phyloP scores from a whole-genome alignment of 208 protist genomes.

The Perkinsela sp. region DNA sequence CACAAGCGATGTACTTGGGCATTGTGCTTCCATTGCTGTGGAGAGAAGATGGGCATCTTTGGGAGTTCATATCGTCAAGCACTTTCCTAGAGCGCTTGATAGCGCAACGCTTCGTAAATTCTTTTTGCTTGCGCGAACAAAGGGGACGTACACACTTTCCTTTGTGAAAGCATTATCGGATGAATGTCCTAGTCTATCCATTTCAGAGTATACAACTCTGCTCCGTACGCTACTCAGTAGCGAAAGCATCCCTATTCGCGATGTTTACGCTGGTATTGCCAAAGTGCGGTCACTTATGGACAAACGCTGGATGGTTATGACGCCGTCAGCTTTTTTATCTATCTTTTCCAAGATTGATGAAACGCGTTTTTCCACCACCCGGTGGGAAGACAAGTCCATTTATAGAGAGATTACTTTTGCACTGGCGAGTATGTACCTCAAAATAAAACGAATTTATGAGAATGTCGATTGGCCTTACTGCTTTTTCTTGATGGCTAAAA shows the following conservation, averaged over 20 bases:
- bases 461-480: not conserved
- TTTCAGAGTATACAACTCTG: not conserved
- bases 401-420: not conserved
- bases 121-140: no score
- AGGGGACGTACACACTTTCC: not conserved
- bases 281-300: not conserved
- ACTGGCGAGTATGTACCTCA: not conserved
- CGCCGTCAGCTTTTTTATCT: not conserved
- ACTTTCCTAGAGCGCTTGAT: no score
- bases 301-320: not conserved
- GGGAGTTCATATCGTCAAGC: no score
- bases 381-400: not conserved
- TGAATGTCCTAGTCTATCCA: not conserved
- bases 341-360: not conserved
- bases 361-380: not conserved
- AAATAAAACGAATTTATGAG: not conserved
- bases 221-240: not conserved
- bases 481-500: not conserved
- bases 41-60: no score
- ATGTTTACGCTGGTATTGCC: not conserved
- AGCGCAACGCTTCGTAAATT: no score
- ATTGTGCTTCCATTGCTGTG: no score
- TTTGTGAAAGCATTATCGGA: not conserved
- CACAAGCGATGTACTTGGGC: no score
- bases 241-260: not conserved